These are phyloP conservation scores for Colletotrichum sp. DNA, from an alignment of 2,329 filamentous ascomycete species.

Conservation along the genomic window DNA sequence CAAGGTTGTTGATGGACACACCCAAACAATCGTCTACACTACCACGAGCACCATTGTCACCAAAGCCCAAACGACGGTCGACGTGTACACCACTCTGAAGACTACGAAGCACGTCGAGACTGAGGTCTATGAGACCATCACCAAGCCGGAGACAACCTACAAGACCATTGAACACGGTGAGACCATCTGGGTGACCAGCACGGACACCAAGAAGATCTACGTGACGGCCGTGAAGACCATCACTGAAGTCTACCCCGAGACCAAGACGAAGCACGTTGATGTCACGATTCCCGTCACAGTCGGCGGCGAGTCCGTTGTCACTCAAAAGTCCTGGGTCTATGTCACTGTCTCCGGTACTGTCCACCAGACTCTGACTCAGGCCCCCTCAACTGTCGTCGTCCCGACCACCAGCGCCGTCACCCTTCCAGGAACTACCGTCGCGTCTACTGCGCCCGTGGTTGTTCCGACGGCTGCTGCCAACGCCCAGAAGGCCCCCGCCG, in stretches of 20 bases:
- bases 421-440: slow-evolving; percentile 28
- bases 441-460: slow-evolving; percentile 23
- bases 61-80: slow-evolving; percentile 32
- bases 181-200: slow-evolving; percentile 43
- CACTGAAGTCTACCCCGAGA: slow-evolving; percentile 45
- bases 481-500: slow-evolving; percentile 35
- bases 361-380: slow-evolving; percentile 25
- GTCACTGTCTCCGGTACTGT: slow-evolving; percentile 31
- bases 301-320: slow-evolving; percentile 35
- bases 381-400: slow-evolving; percentile 31
- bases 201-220: slow-evolving; percentile 44
- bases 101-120: slow-evolving; percentile 38
- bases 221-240: slow-evolving; percentile 37
- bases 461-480: slow-evolving; percentile 34
- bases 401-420: slow-evolving; percentile 32
- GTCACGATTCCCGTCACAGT: slow-evolving; percentile 43
- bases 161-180: slow-evolving; percentile 45
- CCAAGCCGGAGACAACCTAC: slow-evolving; percentile 43
- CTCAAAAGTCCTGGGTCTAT: slow-evolving; percentile 34
- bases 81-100: slow-evolving; percentile 36
- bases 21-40: slow-evolving; percentile 43
- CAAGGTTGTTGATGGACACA: slow-evolving; percentile 45
- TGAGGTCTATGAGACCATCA: slow-evolving; percentile 39
- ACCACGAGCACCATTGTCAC: slow-evolving; percentile 40
- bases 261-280: slow-evolving; percentile 40